phyloP scores from a whole-genome alignment of 257 asterid genomes.

The Solanum bulbocastanum region DNA sequence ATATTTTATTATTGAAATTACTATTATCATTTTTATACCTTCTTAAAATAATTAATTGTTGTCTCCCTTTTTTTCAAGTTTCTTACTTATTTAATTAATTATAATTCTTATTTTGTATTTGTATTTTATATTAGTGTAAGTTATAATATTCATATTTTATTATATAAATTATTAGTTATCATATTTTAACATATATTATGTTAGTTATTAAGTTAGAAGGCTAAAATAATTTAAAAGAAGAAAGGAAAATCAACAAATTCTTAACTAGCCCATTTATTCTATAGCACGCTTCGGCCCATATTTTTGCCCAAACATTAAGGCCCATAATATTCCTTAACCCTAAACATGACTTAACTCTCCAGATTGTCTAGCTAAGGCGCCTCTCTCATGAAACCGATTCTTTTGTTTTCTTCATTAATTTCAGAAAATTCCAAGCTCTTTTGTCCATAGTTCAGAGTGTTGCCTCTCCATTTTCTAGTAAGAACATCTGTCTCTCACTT shows the following conservation, averaged over 20 bases:
- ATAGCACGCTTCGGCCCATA: not conserved
- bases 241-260: not conserved
- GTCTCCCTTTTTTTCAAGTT: no score
- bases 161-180: no score
- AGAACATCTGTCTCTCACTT: not conserved
- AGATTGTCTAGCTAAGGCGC: not conserved
- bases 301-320: not conserved
- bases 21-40: no score
- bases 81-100: no score
- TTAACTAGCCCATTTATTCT: not conserved
- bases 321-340: not conserved
- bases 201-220: not conserved
- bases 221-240: not conserved
- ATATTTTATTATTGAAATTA: no score
- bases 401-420: not conserved
- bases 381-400: not conserved
- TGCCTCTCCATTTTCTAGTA: not conserved
- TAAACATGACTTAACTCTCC: not conserved
- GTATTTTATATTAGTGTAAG: no score
- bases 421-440: not conserved
- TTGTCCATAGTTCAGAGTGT: not conserved
- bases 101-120: no score
- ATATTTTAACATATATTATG: no score
- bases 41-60: no score
- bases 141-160: no score